Conservation (phyloP, 202 grass and related monocot species). For the Digitaria exilis region DNA sequence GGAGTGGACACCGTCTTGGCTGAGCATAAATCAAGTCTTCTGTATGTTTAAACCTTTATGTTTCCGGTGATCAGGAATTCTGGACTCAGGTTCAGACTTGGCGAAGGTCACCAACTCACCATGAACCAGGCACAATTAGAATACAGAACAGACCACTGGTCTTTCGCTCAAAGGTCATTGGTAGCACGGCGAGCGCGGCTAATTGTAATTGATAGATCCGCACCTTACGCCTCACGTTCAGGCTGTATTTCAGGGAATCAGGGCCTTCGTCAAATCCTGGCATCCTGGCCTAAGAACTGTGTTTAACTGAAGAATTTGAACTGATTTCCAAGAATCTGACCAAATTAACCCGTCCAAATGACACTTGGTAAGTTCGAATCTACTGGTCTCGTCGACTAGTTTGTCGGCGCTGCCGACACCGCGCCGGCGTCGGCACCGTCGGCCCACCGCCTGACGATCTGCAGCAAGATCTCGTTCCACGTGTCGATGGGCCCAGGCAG, state of each 20-base stretch:
- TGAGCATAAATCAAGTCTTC: not conserved
- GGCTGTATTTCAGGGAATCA: not conserved
- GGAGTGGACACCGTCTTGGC: not conserved
- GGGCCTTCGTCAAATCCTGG: not conserved
- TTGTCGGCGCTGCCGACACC: not conserved
- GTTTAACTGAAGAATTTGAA: not conserved
- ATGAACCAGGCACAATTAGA: not conserved
- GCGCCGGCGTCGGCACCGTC: not conserved
- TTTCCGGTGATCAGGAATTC: not conserved
- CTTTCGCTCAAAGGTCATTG: too few species aligned
- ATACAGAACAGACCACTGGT: not conserved
- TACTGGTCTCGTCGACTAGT: too few species aligned
- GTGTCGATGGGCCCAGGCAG: conserved; percentile 77
- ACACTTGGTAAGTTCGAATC: not conserved
- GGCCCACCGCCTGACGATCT: conserved; percentile 64
- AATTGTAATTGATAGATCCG: conserved; percentile 18
- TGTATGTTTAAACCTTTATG: not conserved
- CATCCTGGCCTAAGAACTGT: not conserved
- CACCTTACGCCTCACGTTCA: not conserved
- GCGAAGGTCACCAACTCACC: too few species aligned
- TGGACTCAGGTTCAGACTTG: not conserved
- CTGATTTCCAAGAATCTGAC: not conserved
- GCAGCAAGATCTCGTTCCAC: conserved; percentile 89
- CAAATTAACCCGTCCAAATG: not conserved
- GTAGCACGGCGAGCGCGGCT: not conserved